Evolutionary conservation across 2,329 filamentous ascomycete genomes (phyloP).

Genomic region (Trichoderma pleuroti): DNA sequence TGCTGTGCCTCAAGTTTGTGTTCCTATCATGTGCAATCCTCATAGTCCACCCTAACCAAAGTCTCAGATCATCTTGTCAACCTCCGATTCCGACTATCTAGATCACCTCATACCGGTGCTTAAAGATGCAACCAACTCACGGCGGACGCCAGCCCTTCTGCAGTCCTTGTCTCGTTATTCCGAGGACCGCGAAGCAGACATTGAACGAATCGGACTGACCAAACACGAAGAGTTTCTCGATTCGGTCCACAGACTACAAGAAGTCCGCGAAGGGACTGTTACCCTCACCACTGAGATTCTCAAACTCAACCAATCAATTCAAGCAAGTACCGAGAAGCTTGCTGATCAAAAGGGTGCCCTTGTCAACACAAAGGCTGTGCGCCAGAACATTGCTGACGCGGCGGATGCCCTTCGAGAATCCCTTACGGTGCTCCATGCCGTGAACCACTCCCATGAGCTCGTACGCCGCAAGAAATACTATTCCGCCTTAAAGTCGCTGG

Average conservation of each 20-base stretch:
- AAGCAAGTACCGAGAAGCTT: slow-evolving; percentile 88
- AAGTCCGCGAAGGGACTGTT: slow-evolving; percentile 86
- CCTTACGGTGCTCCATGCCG: slow-evolving; percentile 83
- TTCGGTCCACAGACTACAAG: slow-evolving; percentile 90
- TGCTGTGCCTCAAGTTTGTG: slow-evolving; percentile 43
- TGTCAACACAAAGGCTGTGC: slow-evolving; percentile 85
- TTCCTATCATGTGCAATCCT: slow-evolving; percentile 19
- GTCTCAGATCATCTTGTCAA: slow-evolving; percentile 80
- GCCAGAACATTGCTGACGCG: slow-evolving; percentile 94
- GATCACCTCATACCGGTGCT: slow-evolving; percentile 93
- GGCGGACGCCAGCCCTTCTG: slow-evolving; percentile 68
- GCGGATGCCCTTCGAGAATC: slow-evolving; percentile 86
- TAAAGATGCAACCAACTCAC: slow-evolving; percentile 78
- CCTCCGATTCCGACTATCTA: slow-evolving; percentile 88
- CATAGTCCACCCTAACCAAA: slow-evolving; percentile 19
- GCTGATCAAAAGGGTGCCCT: slow-evolving; percentile 92
- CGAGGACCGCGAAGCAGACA: slow-evolving; percentile 81
- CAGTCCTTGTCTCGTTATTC: slow-evolving; percentile 72
- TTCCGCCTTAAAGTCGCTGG: slow-evolving; percentile 84
- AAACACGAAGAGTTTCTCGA: slow-evolving; percentile 96
- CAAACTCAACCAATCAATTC: slow-evolving; percentile 89
- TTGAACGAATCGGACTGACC: slow-evolving; percentile 89
- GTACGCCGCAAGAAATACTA: slow-evolving; percentile 94
- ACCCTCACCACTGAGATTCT: slow-evolving; percentile 86
- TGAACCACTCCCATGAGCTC: slow-evolving; percentile 91